Base-by-base conservation (phyloP, 2,329 filamentous ascomycete genomes). In the Neofusicoccum laricinum region DNA sequence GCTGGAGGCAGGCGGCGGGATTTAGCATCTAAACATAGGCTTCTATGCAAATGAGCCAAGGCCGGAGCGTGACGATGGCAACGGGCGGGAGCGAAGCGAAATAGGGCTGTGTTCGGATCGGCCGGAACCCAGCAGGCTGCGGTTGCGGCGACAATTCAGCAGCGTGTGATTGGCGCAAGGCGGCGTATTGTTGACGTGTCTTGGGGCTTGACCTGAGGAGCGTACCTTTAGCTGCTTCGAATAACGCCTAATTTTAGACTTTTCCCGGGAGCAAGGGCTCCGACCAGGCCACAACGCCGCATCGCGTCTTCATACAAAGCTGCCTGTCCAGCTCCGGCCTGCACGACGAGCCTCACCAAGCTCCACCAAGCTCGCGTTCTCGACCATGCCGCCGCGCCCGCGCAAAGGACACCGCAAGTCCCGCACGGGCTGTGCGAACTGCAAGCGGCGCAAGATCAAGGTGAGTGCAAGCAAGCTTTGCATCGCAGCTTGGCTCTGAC, bases 381-480 rank as follows among this genome's bases (percentile, higher is more conserved):
- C 41, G n/a, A 38, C 55, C 8, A 59, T 59, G 55, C 55, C 41
- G 21, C 55, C 55, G 38, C 59, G 59, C 19, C 48, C 61, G 19
- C 61, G 61, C 46, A 63, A 63, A 25, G 46, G 46, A 53, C 48
- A 63, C 48, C 46, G 61, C 46, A 63, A 63, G 25, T 63, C 61
- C 12, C 38, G 61, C n/a, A 36, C 17, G 10, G 61, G 61, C 36
- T 63, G 61, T 19, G 49, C 25, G n/a, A 49, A 53, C 48, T 63
- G 61, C 48, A 63, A 63, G 61, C 17, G 45, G 30, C 58, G 58
- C 14, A 61, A 61, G 46, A 49, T 61, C 43, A 61, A 61, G 58
- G 58, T 50, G 36, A 40, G 45, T 61, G 30, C 30, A 36, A 14
- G 36, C 57, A n/a, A 36, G 12, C 41, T 36, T 61, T 46, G 25